Evolutionary conservation across 305 asterid species (phyloP).

Genomic region (Nicotiana rustica): DNA sequence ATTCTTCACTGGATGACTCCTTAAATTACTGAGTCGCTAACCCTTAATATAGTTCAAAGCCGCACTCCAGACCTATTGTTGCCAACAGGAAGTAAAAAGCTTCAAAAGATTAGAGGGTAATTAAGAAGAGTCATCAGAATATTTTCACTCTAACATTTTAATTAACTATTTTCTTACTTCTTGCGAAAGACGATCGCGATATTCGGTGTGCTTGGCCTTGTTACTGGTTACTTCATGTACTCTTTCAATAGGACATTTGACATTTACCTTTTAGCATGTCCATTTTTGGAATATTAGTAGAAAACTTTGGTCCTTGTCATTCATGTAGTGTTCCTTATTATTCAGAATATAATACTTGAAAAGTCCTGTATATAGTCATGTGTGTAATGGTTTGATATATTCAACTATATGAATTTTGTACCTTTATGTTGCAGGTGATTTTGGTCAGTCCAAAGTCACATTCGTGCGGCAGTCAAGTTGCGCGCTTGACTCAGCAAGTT

Average conservation of each 20-base stretch:
- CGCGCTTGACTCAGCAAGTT: no score
- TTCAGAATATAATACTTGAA: background rate
- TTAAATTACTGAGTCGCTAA: no score
- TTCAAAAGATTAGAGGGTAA: background rate
- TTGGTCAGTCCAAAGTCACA: no score
- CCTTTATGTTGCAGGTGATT: no score
- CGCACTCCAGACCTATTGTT: no score
- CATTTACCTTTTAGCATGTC: background rate
- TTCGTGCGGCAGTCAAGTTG: no score
- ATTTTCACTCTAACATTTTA: background rate
- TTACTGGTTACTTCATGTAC: constrained; percentile 9
- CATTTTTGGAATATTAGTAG: background rate
- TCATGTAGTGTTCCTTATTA: background rate
- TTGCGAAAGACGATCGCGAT: constrained; percentile 29
- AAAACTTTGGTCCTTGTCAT: constrained; percentile 4
- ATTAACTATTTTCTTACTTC: constrained; percentile 27
- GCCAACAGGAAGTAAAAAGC: no score
- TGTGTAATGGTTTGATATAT: background rate
- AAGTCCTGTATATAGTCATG: background rate
- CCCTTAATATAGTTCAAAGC: no score
- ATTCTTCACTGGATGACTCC: no score
- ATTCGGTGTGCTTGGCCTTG: no score
- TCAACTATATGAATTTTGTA: no score
- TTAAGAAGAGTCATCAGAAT: background rate
- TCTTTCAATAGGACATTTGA: background rate